These are phyloP conservation scores for Takakia lepidozioides DNA, from an alignment of 225 moss, liverwort and hornwort species.

Conservation along the genomic window DNA sequence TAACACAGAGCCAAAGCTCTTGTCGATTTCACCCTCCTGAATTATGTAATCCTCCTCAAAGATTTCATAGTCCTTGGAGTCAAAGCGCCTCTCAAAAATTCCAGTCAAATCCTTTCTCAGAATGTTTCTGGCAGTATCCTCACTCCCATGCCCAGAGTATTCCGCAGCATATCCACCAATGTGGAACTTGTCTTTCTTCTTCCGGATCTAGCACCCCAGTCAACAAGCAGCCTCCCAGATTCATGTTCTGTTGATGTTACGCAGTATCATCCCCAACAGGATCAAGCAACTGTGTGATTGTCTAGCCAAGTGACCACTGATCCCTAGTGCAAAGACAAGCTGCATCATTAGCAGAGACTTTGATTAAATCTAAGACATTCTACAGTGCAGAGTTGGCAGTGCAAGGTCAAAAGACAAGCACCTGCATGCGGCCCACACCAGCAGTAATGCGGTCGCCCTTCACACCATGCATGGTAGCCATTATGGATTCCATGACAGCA, in stretches of 20 bases:
- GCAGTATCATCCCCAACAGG: no score
- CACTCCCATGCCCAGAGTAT: constrained; percentile 53
- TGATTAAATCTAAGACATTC: no score
- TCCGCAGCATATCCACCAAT: constrained; percentile 73
- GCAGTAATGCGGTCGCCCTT: constrained; percentile 66
- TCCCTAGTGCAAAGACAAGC: no score
- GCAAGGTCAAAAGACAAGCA: constrained; percentile 6
- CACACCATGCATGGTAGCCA: constrained; percentile 63
- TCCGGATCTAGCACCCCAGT: constrained; percentile 49
- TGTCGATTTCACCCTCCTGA: constrained; percentile 27
- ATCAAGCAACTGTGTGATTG: no score
- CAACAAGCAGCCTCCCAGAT: no score
- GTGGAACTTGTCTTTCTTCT: constrained; percentile 51
- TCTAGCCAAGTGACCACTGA: no score
- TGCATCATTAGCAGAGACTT: no score
- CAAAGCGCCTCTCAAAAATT: constrained; percentile 46
- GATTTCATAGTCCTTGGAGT: constrained; percentile 40
- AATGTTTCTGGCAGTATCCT: constrained; percentile 21
- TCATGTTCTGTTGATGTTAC: no score
- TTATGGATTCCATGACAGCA: constrained; percentile 67
- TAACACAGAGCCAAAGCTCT: constrained; percentile 43
- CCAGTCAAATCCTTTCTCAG: constrained; percentile 30
- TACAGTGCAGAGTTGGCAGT: no score
- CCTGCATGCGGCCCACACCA: constrained; percentile 59
- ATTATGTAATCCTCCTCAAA: constrained; percentile 62